Conservation (phyloP, 2,329 filamentous ascomycete genomes). For the Pestalotiopsis sp. region DNA sequence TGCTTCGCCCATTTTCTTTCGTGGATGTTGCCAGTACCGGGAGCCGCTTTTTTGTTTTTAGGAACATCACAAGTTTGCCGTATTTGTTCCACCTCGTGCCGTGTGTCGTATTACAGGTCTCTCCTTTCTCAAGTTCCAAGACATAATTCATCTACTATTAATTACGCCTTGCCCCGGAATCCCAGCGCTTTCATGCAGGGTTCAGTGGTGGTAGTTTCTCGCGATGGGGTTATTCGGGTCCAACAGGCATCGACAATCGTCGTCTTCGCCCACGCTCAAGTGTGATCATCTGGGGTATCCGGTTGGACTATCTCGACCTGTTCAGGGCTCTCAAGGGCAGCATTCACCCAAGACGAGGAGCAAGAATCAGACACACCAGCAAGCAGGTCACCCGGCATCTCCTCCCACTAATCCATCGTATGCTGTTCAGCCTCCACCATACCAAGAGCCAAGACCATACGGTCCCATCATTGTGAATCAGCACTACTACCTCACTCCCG, state of each 20-base stretch:
- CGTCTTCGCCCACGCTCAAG: constrained; percentile 4
- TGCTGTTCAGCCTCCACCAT: constrained; percentile 24
- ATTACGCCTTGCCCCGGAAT: not conserved
- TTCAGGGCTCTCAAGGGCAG: not conserved
- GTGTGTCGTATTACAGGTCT: constrained; percentile 2
- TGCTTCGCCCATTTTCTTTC: not conserved
- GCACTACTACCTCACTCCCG: constrained; percentile 48
- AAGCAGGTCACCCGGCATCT: constrained; percentile 26
- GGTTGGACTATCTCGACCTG: constrained; percentile 1
- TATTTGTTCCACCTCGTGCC: not conserved
- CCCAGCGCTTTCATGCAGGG: constrained; percentile 10
- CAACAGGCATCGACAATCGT: constrained; percentile 1
- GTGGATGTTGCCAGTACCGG: not conserved
- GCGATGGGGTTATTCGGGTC: constrained; percentile 12
- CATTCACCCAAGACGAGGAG: not conserved
- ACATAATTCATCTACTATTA: not conserved
- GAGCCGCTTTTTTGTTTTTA: not conserved
- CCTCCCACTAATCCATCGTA: constrained; percentile 22
- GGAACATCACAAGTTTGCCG: not conserved
- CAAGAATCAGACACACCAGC: constrained; percentile 10
- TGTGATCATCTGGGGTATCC: constrained; percentile 14
- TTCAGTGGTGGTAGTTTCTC: not conserved
- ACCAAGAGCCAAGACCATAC: constrained; percentile 29
- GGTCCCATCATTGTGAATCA: constrained; percentile 54
- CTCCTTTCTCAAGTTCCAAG: not conserved